Percentiles rank a stretch among this genome's conserved stretches.
These are phyloP conservation scores for Colletotrichum godetiae DNA, from an alignment of 2,329 filamentous ascomycete genomes.

Conservation along the genomic window DNA sequence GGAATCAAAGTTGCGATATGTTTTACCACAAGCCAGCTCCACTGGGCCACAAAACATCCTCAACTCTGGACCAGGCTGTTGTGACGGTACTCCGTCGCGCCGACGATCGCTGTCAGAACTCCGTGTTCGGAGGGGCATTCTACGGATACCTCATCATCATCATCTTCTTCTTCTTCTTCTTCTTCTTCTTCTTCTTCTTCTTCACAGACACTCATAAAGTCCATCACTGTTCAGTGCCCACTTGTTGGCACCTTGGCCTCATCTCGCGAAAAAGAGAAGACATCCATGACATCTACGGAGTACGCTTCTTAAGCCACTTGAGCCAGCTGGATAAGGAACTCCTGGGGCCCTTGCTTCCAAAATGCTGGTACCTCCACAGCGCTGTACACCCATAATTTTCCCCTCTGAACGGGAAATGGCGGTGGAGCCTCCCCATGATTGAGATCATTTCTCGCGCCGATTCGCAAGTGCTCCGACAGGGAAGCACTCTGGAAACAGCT, in stretches of 20 bases:
- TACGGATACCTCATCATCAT: constrained; percentile 9
- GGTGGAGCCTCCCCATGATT: constrained; percentile 31
- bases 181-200: too few species aligned
- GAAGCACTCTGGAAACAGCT: constrained; percentile 1
- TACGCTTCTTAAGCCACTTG: background rate
- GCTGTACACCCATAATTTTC: background rate
- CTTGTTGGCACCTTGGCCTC: constrained; percentile 16
- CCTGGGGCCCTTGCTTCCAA: background rate
- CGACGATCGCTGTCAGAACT: constrained; percentile 3
- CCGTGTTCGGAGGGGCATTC: background rate
- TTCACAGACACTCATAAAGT: background rate
- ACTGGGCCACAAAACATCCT: background rate
- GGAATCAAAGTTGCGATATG: background rate
- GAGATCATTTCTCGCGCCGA: constrained; percentile 25
- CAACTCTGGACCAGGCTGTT: background rate
- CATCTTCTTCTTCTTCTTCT: too few species aligned
- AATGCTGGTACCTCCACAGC: constrained; percentile 1
- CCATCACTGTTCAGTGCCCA: constrained; percentile 7
- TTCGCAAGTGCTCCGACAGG: constrained; percentile 19
- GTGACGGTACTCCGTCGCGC: background rate
- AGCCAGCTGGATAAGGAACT: background rate
- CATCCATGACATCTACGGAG: background rate
- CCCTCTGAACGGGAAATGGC: constrained; percentile 25
- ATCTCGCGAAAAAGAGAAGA: constrained; percentile 17
- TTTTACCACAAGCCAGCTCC: background rate